phyloP scores from a whole-genome alignment of 2,329 filamentous ascomycete genomes.

The Hypoxylon sp. region DNA sequence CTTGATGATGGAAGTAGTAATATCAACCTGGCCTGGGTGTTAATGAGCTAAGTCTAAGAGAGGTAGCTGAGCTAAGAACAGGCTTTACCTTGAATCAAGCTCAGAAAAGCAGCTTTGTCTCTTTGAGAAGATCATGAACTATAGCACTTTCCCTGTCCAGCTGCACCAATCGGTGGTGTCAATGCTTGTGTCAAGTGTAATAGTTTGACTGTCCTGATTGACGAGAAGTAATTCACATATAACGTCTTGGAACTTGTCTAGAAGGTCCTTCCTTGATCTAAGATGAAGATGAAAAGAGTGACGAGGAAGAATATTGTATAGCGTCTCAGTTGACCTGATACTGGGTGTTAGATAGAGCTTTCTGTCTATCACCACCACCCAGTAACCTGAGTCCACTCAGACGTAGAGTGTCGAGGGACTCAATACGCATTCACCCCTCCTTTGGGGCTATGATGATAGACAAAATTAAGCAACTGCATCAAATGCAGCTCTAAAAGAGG shows the following conservation, averaged over 20 bases:
- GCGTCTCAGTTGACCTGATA: slow-evolving; percentile 23
- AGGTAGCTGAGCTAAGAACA: neutral
- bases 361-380: slow-evolving; percentile 26
- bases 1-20: no score
- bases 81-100: slow-evolving; percentile 4
- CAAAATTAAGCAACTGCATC: slow-evolving; percentile 35
- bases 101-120: neutral
- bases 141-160: neutral
- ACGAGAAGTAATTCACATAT: slow-evolving; percentile 4
- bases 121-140: no score
- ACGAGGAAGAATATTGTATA: no score
- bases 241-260: neutral
- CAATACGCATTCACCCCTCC: slow-evolving; percentile 58
- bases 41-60: neutral
- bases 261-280: neutral
- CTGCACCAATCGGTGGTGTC: neutral
- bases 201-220: neutral
- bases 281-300: no score
- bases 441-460: slow-evolving; percentile 57
- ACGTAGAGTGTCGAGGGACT: slow-evolving; percentile 41
- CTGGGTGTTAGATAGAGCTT: slow-evolving; percentile 21
- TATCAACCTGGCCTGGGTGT: neutral
- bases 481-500: slow-evolving; percentile 33
- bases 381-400: slow-evolving; percentile 36
- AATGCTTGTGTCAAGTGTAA: slow-evolving; percentile 6